Evolutionary conservation across 116 monocot species (phyloP).

Genomic region (Dioscorea cayenensis): DNA sequence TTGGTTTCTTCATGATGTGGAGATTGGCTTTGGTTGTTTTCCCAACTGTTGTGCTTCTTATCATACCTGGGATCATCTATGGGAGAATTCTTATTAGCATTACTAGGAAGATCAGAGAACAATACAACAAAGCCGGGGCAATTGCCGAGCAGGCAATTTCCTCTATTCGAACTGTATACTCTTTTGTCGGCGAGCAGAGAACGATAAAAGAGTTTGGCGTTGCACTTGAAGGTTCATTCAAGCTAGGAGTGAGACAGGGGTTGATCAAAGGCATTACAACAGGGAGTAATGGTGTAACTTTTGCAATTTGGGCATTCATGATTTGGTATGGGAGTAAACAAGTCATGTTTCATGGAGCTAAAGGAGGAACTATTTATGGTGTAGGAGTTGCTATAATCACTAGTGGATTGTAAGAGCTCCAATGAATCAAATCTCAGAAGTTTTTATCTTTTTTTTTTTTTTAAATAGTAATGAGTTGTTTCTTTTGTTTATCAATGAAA

Average conservation of each 20-base stretch:
- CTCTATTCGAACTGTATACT: neutral
- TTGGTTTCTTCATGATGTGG: constrained; percentile 1
- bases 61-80: neutral
- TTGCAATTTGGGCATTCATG: neutral
- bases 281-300: neutral
- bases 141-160: neutral
- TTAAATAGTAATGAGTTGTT: too few species aligned
- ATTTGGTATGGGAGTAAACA: neutral
- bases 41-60: neutral
- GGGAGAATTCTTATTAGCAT: neutral
- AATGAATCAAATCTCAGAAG: too few species aligned
- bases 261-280: neutral
- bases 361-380: neutral
- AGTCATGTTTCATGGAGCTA: neutral
- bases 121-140: neutral
- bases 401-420: neutral
- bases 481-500: neutral
- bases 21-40: neutral
- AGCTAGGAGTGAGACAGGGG: neutral
- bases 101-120: neutral
- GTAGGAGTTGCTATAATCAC: neutral
- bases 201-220: neutral
- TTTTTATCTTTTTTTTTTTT: too few species aligned
- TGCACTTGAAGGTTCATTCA: neutral
- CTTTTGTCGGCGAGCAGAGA: neutral